Evolutionary conservation across 2,329 filamentous ascomycete genomes (phyloP), one percentile per base, ranked within the genome.

Genomic region (Hypoxylon sp.): DNA sequence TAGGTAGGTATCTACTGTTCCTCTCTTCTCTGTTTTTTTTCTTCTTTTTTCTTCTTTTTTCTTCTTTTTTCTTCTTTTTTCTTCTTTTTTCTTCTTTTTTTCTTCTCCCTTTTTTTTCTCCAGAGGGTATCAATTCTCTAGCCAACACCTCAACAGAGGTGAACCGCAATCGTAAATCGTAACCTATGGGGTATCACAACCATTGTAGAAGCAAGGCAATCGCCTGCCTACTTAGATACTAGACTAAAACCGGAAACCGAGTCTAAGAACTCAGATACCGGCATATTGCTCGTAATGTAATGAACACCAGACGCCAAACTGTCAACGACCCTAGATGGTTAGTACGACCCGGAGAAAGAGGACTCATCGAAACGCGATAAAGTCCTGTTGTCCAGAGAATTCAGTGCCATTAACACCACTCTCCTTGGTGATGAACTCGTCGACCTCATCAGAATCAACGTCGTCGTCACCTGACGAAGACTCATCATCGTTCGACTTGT

Each of bases 401-500:
- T 83, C 81, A 45, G 76, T 71, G 58, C 82, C 78, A 43, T 78
- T 75, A 49, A 72, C 75, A 49, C 81, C 79, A 52, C 81, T 78
- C 47, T 78, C 75, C 25, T 75, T 75, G n/a, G n/a, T n/a, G 56
- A 87, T 78, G 63, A 86, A 84, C 69, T 88, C 84, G 65, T 87
- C 85, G 51, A 87, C 78, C 57, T 83, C 83, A 67, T 91, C 89
- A 45, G 89, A 92, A 72, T 92, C 88, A 64, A 90, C 81, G 68
- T 93, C 89, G 69, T 92, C 87, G 68, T 87, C 83, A 60, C 85
- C 83, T 59, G 75, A 76, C 55, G 86, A 79, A 42, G 80, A 79
- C 57, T 88, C 88, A 58, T 91, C 89, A 65, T 91, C 88, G 76
- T 89, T 93, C 49, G 89, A 91, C 37, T 90, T 63, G 66, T 94